Conservation (phyloP, 73 alveolate species). For the Symbiodinium natans region DNA sequence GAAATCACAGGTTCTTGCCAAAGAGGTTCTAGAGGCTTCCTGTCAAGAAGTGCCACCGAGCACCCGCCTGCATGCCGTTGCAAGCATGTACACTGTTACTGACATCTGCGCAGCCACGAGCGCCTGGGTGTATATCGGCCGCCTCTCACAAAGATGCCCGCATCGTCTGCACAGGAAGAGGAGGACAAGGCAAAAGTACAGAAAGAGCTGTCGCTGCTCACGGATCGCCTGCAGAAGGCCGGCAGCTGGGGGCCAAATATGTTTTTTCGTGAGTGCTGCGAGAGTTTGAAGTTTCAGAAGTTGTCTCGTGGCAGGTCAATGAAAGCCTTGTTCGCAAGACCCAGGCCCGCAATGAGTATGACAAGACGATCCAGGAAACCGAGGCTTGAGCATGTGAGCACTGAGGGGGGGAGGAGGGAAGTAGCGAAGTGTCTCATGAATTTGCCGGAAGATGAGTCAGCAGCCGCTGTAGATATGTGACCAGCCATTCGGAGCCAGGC, state of each 20-base stretch:
- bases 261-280: too few species aligned
- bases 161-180: constrained; percentile 22
- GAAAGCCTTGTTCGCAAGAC: constrained; percentile 94
- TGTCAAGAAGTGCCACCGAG: not conserved
- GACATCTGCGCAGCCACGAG: too few species aligned
- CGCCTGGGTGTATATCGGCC: too few species aligned
- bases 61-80: not conserved
- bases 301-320: constrained; percentile 15
- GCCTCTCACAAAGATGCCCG: too few species aligned
- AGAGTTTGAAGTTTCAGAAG: too few species aligned
- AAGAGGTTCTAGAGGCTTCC: not conserved
- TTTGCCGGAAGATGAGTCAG: too few species aligned
- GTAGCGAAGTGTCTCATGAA: too few species aligned
- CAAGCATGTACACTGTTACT: not conserved
- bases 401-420: too few species aligned
- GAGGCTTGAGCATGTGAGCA: constrained; percentile 3
- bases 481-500: constrained; percentile 36
- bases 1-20: not conserved
- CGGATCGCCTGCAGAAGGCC: constrained; percentile 90
- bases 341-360: constrained; percentile 94
- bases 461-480: too few species aligned
- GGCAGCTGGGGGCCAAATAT: too few species aligned
- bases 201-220: constrained; percentile 88
- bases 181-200: constrained; percentile 94
- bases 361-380: constrained; percentile 94